These are phyloP conservation scores for Geotrichum citri-aurantii DNA, from an alignment of 1,139 yeast species.

Conservation along the genomic window DNA sequence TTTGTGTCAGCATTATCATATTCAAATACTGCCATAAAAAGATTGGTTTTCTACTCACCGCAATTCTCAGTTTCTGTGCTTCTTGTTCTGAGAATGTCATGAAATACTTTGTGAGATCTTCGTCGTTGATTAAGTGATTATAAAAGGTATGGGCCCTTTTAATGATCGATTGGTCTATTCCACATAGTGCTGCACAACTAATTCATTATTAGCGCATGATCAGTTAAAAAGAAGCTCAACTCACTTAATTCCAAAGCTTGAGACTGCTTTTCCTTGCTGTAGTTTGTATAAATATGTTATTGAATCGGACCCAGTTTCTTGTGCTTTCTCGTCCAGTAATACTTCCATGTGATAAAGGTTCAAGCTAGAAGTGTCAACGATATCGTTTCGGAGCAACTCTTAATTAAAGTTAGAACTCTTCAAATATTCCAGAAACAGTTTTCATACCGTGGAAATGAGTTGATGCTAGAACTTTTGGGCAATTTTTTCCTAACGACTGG, in stretches of 20 bases:
- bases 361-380: constrained; percentile 10
- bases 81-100: constrained; percentile 20
- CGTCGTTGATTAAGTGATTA: constrained; percentile 21
- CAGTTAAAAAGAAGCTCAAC: background rate
- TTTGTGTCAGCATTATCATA: background rate
- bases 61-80: constrained; percentile 17
- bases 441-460: constrained; percentile 42
- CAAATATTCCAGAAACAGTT: background rate
- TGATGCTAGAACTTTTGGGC: constrained; percentile 39
- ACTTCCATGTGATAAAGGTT: constrained; percentile 24
- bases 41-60: constrained; percentile 17
- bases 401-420: constrained; percentile 1
- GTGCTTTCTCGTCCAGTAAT: constrained; percentile 16
- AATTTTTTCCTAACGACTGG: constrained; percentile 12
- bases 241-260: constrained; percentile 25
- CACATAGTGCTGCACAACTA: constrained; percentile 26
- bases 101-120: constrained; percentile 21
- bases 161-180: constrained; percentile 22
- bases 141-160: constrained; percentile 23
- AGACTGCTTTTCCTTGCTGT: constrained; percentile 21
- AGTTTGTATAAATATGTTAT: constrained; percentile 23
- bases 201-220: background rate
- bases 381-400: constrained; percentile 14
- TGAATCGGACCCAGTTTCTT: background rate
- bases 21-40: background rate